Base-by-base conservation (phyloP, 179 eudicot genomes). In the Silene vulgaris region DNA sequence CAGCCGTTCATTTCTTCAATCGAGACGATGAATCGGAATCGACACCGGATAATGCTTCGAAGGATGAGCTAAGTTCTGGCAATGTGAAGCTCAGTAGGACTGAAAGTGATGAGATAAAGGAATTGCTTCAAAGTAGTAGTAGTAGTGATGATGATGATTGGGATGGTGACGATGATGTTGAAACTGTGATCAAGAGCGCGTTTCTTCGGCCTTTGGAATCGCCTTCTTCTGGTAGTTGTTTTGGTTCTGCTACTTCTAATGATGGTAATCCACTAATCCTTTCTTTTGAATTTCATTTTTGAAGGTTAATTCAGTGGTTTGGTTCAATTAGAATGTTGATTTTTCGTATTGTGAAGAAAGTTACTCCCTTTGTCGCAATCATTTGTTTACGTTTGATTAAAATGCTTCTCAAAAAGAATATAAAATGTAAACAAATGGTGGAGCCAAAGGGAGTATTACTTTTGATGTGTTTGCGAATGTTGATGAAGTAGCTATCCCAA, bases 211-310 rank as follows among this genome's bases (percentile, higher is more conserved):
- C 93, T 3, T 9, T 86, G 26, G 96, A 85, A 57, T 91, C 93
- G 12, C 96, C 98, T 16, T 90, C 96, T 4, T 81, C 97, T 4
- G 92, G 90, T 16, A 91, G 96, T 35, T 76, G 69, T 63, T 48
- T 86, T 30, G 96, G 96, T 19, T 91, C 97, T 16, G 96, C 97
- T 62, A 87, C 91, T 17, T 88, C 93, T 29, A 89, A 85, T 79
- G 96, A 91, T 62, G 97, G 98, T 32, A 81, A 73, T 23, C 26
- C 1, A 23, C 26, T 23, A 23, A 23, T 23, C 26, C 26, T 7
- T 11, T 17, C 28, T 72, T 48, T 75, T 57, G 17, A 17, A 8
- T 3, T 20, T 11, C 26, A 23, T 26, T 67, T 30, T 40, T 59
- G 23, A 14, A 9, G 71, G 26, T 19, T 67, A n/a, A 40, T 2